A percentile compares a stretch with the other conserved stretches of the same genome.
Conservation (phyloP, 1,284 basidiomycete species). For the Laetiporus sulphureus region DNA sequence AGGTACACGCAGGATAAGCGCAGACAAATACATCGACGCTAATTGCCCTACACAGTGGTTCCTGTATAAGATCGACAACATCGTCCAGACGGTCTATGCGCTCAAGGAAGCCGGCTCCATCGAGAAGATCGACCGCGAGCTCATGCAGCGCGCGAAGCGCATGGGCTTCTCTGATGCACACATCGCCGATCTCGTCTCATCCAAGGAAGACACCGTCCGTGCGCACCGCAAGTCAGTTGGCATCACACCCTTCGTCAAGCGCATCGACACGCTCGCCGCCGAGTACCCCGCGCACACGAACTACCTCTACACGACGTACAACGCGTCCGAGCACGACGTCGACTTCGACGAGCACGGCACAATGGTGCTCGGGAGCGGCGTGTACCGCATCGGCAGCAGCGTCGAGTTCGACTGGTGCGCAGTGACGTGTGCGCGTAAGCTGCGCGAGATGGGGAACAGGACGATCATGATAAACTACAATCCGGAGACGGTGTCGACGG, state of each 20-base stretch:
- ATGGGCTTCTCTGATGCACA: conserved; percentile 95
- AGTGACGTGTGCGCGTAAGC: conserved; percentile 91
- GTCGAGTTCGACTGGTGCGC: conserved; percentile 99
- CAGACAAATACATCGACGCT: too few species aligned
- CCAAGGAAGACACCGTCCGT: conserved; percentile 53
- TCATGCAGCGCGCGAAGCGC: conserved; percentile 80
- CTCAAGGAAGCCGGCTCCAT: conserved; percentile 68
- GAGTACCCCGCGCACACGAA: conserved; percentile 99
- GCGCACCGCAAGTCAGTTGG: conserved; percentile 80
- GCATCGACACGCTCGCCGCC: conserved; percentile 98
- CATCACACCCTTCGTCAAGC: conserved; percentile 97
- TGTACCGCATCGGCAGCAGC: conserved; percentile 96
- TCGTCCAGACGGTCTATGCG: conserved; percentile 77
- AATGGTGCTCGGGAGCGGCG: conserved; percentile 98
- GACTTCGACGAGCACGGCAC: conserved; percentile 96
- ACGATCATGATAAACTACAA: conserved; percentile 99
- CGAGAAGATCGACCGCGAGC: conserved; percentile 56
- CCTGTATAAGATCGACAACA: conserved; percentile 98
- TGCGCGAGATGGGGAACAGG: conserved; percentile 87
- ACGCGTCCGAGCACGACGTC: conserved; percentile 94
- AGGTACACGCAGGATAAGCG: conserved; percentile 56
- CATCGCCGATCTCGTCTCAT: conserved; percentile 51
- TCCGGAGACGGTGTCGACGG: conserved; percentile 98
- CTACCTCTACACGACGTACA: conserved; percentile 99
- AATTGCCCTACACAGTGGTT: conserved; percentile 92